Evolutionary conservation across 345 rosid genomes (phyloP).

Genomic region (Mallotus nudiflorus): DNA sequence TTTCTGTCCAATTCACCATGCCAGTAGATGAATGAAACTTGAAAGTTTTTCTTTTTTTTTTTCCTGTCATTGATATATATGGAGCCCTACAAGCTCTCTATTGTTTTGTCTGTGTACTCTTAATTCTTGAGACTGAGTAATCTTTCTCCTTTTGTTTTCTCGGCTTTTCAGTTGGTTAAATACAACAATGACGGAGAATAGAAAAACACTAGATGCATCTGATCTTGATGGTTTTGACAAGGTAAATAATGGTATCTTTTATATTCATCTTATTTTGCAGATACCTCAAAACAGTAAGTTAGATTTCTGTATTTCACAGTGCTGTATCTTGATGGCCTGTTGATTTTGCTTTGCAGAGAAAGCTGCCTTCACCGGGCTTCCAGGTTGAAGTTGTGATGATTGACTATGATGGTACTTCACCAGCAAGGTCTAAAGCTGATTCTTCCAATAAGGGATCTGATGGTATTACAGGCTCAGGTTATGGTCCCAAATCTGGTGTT

Average conservation of each 20-base stretch:
- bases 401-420: conserved; percentile 26
- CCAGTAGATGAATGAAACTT: background rate
- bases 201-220: conserved; percentile 52
- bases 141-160: background rate
- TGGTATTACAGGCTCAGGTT: background rate
- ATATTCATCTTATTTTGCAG: background rate
- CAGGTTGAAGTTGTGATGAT: conserved; percentile 67
- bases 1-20: background rate
- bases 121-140: background rate
- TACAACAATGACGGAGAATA: conserved; percentile 77
- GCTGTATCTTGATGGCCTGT: conserved; percentile 3
- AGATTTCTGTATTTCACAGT: background rate
- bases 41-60: background rate
- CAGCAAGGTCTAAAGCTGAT: conserved; percentile 14
- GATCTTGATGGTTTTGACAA: conserved; percentile 93
- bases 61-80: background rate
- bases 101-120: background rate
- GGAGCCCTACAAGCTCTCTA: background rate
- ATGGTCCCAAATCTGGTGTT: background rate
- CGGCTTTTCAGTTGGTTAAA: conserved; percentile 70
- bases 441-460: conserved; percentile 12
- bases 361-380: conserved; percentile 84
- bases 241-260: conserved; percentile 27
- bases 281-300: background rate
- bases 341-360: conserved; percentile 48